phyloP scores from a whole-genome alignment of 768 basidiomycete species.

The Mycena maculata region DNA sequence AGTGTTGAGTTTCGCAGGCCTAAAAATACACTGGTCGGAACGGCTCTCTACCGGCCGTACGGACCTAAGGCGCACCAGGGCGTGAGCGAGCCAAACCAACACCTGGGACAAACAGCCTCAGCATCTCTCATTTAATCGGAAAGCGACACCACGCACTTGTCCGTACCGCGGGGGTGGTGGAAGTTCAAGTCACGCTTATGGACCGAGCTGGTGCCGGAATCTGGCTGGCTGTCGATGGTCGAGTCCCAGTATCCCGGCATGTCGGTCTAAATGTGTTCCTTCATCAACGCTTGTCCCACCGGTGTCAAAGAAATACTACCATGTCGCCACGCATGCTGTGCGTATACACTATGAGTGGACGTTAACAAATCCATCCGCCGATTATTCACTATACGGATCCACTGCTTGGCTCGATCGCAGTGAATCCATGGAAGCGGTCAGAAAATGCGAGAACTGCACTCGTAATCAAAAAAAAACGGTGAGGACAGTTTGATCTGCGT shows the following conservation, averaged over 20 bases:
- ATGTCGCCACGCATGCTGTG: constrained; percentile 25
- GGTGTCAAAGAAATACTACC: constrained; percentile 1
- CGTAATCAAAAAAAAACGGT: constrained; percentile 34
- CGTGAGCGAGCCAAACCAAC: constrained; percentile 40
- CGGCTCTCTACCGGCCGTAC: too few relatives aligned
- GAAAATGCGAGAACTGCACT: constrained; percentile 22
- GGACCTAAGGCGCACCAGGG: too few relatives aligned
- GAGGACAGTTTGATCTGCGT: constrained; percentile 35
- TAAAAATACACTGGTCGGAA: too few relatives aligned
- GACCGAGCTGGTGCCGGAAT: constrained; percentile 28
- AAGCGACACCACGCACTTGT: too few relatives aligned
- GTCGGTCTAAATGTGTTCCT: constrained; percentile 19
- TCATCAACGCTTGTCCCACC: too few relatives aligned
- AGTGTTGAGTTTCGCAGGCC: constrained; percentile 37
- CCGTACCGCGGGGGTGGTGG: constrained; percentile 30
- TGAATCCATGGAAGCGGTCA: too few relatives aligned
- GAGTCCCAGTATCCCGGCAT: constrained; percentile 31
- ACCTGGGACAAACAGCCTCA: too few relatives aligned
- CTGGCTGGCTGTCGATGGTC: constrained; percentile 18
- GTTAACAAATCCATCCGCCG: too few relatives aligned
- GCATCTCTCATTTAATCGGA: too few relatives aligned
- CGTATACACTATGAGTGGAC: too few relatives aligned
- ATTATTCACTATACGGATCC: too few relatives aligned
- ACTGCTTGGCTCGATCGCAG: too few relatives aligned
- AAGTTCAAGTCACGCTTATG: constrained; percentile 35